Evolutionary conservation across 768 basidiomycete species (phyloP).

Genomic region (Podaxis sp.): DNA sequence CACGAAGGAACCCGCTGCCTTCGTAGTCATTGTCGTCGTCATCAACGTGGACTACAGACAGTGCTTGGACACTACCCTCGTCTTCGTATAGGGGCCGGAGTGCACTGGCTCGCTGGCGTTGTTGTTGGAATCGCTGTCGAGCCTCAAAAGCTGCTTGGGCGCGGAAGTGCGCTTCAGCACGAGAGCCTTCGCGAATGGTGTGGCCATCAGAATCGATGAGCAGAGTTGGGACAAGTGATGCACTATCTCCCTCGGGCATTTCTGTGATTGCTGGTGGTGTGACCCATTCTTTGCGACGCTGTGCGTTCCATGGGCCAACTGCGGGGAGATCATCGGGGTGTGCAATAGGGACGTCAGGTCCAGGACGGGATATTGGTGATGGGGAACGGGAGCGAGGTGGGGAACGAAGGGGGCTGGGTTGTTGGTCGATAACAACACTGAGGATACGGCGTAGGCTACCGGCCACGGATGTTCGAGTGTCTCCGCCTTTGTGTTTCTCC

Average conservation of each 20-base stretch:
- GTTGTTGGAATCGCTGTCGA: neutral
- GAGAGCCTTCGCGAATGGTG: slow-evolving; percentile 15
- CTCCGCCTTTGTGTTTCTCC: neutral
- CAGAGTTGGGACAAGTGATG: slow-evolving; percentile 9
- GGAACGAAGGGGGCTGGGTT: neutral
- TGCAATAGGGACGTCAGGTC: neutral
- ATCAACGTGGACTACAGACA: neutral
- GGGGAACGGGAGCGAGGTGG: neutral
- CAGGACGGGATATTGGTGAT: neutral
- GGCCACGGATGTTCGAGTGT: neutral
- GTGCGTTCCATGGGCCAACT: slow-evolving; percentile 6
- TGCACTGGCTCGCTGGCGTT: neutral
- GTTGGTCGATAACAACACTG: slow-evolving; percentile 7
- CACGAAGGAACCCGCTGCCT: slow-evolving; percentile 8
- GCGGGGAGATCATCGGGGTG: slow-evolving; percentile 3
- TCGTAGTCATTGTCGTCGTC: neutral
- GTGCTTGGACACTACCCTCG: neutral
- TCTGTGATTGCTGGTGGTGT: neutral
- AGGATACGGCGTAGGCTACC: slow-evolving; percentile 7
- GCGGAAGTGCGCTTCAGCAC: slow-evolving; percentile 8
- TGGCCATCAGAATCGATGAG: slow-evolving; percentile 9
- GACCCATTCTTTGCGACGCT: slow-evolving; percentile 1
- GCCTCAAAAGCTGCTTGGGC: slow-evolving; percentile 3
- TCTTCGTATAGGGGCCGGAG: too few relatives aligned
- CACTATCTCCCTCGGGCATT: neutral